Conservation (phyloP, 148 eudicot genomes). For the Fagopyrum esculentum region DNA sequence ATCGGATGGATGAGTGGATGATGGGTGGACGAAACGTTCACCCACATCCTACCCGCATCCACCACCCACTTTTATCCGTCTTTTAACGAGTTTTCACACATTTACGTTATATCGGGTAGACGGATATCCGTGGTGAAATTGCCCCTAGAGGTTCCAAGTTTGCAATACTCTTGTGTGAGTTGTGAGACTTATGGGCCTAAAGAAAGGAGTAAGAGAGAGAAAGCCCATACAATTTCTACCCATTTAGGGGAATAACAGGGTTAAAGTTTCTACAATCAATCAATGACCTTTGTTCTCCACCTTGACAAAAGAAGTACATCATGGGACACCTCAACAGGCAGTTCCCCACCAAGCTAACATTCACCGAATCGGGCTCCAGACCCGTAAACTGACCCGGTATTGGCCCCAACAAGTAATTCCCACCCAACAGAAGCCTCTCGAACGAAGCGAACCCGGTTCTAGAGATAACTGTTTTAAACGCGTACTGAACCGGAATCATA, state of each 20-base stretch:
- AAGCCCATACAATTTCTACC: background rate
- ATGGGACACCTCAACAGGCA: conserved; percentile 71
- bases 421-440: conserved; percentile 70
- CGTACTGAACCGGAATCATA: conserved; percentile 63
- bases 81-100: no score
- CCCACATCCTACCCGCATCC: no score
- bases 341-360: conserved; percentile 52
- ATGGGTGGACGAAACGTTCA: no score
- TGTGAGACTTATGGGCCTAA: no score
- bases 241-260: conserved; percentile 48
- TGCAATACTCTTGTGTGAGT: no score
- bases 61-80: no score
- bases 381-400: conserved; percentile 61
- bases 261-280: conserved; percentile 53
- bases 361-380: conserved; percentile 44
- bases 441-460: conserved; percentile 38
- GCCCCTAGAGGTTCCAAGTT: no score
- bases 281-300: conserved; percentile 64
- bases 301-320: conserved; percentile 55
- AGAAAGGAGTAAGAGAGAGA: no score
- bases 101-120: no score
- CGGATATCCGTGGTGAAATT: no score
- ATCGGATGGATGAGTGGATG: no score
- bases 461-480: conserved; percentile 38
- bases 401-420: conserved; percentile 70